These are phyloP conservation scores for Tulasnella sp. DNA, from an alignment of 768 basidiomycete species.

Conservation along the genomic window DNA sequence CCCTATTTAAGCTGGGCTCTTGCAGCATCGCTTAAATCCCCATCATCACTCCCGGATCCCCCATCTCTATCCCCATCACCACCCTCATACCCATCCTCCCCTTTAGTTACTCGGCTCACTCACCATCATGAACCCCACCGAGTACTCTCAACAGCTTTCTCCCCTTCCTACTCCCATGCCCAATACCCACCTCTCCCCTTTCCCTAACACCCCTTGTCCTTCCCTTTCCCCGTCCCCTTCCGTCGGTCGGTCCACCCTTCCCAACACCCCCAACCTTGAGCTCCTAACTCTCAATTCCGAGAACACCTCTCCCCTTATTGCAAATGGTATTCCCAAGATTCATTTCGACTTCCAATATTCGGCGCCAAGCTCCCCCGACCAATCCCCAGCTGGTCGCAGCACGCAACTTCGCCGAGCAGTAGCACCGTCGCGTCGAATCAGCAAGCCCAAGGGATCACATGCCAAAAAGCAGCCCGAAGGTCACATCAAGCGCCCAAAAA, in stretches of 20 bases:
- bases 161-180: neutral
- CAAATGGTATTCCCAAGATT: neutral
- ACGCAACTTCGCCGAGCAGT: neutral
- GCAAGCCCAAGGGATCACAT: slow-evolving; percentile 2
- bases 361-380: neutral
- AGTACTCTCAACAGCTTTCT: neutral
- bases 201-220: neutral
- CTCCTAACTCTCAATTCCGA: neutral
- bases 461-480: slow-evolving; percentile 9
- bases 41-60: neutral
- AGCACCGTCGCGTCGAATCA: neutral
- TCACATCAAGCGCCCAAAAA: slow-evolving; percentile 30
- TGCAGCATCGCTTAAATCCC: neutral
- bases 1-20: neutral
- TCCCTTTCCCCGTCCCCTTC: neutral
- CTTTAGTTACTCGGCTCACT: neutral
- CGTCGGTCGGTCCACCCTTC: neutral
- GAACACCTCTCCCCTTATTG: neutral
- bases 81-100: neutral
- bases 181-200: neutral
- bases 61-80: neutral
- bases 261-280: neutral
- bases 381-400: neutral
- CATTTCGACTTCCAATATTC: neutral
- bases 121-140: neutral